Evolutionary conservation across 805 yeast species (phyloP).

Genomic region (Tanozyma kutaoensis): DNA sequence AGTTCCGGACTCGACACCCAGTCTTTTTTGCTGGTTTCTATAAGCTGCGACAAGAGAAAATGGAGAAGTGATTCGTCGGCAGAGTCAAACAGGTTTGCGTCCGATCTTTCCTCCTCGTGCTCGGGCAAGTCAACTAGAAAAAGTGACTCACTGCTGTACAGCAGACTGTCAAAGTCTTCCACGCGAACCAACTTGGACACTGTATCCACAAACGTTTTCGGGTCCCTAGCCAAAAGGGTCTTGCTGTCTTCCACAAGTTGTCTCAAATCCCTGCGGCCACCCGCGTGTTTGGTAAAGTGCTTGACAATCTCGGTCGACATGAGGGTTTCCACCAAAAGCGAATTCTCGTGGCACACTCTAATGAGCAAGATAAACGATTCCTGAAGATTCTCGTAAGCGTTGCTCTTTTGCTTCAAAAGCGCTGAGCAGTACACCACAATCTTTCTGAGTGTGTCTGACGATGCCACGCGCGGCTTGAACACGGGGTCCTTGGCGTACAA

Average conservation of each 20-base stretch:
- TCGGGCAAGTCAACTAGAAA: constrained; percentile 8
- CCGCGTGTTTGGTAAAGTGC: constrained; percentile 6
- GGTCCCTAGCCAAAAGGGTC: constrained; percentile 33
- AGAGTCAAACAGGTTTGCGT: constrained; percentile 15
- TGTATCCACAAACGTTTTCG: constrained; percentile 33
- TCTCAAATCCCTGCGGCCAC: constrained; percentile 12
- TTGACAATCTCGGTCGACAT: constrained; percentile 39
- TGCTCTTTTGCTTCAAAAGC: constrained; percentile 12
- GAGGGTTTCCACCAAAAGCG: constrained; percentile 30
- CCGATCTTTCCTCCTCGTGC: constrained; percentile 4
- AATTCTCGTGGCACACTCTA: constrained; percentile 60
- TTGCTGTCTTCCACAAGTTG: constrained; percentile 36
- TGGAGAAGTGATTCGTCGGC: constrained; percentile 44
- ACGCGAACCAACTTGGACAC: constrained; percentile 29
- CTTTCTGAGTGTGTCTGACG: constrained; percentile 34
- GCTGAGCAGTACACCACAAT: constrained; percentile 19
- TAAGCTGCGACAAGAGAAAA: constrained; percentile 49
- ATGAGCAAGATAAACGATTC: constrained; percentile 35
- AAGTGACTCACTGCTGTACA: constrained; percentile 9
- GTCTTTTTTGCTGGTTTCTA: constrained; percentile 29
- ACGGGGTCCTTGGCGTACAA: constrained; percentile 35
- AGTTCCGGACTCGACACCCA: constrained; percentile 16
- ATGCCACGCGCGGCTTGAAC: constrained; percentile 25
- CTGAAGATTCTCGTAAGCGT: constrained; percentile 3
- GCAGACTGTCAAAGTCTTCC: constrained; percentile 26